Conservation (phyloP, 805 yeast genomes). For the Ogataea corticis region DNA sequence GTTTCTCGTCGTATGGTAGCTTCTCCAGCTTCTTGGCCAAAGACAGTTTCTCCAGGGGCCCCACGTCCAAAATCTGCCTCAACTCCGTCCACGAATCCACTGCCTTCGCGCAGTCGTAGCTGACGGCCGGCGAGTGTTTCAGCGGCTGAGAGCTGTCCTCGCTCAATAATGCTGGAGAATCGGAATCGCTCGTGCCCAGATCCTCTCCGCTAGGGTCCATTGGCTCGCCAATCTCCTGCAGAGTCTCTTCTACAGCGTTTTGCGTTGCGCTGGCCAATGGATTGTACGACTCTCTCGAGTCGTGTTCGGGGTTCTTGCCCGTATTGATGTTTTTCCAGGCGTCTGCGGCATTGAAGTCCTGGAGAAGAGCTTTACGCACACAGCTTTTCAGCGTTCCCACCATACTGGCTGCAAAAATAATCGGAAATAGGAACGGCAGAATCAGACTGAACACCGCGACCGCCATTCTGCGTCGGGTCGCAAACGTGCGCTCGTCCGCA, state of each 20-base stretch:
- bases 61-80: conserved; percentile 8
- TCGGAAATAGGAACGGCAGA: conserved; percentile 27
- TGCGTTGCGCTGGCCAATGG: conserved; percentile 29
- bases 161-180: neutral
- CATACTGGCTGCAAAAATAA: conserved; percentile 24
- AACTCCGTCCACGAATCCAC: neutral
- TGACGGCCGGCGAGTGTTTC: neutral
- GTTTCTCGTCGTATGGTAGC: conserved; percentile 26
- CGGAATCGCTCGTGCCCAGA: neutral
- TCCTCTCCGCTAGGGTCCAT: conserved; percentile 1
- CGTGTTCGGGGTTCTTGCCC: neutral
- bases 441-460: conserved; percentile 7
- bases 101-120: conserved; percentile 9
- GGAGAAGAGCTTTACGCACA: conserved; percentile 17
- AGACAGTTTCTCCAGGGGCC: conserved; percentile 8
- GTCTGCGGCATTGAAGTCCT: conserved; percentile 14
- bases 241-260: conserved; percentile 29
- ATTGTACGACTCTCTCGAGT: conserved; percentile 12
- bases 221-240: conserved; percentile 13
- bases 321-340: conserved; percentile 12
- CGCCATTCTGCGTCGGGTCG: conserved; percentile 13
- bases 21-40: conserved; percentile 19
- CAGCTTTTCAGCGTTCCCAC: conserved; percentile 30
- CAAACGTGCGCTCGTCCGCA: neutral
- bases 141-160: neutral